Conservation (phyloP, 139 green algal genomes). For the Picochlorum sp. region DNA sequence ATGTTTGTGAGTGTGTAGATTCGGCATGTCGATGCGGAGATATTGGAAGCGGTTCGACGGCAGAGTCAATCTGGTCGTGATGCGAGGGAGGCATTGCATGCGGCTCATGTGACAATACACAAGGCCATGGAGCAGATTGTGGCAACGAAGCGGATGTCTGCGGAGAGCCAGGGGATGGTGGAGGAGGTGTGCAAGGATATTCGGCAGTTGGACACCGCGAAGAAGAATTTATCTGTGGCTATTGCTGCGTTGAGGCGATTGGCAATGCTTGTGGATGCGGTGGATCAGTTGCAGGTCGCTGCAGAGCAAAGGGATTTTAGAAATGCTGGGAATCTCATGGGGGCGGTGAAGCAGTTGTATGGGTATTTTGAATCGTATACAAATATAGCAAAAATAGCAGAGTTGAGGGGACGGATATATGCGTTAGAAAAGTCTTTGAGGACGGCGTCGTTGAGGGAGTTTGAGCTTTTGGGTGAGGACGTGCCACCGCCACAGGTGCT, state of each 20-base stretch:
- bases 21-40: constrained; percentile 76
- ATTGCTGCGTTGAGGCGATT: constrained; percentile 91
- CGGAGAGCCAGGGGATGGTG: constrained; percentile 88
- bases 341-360: constrained; percentile 86
- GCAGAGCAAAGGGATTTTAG: constrained; percentile 71
- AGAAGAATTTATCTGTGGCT: constrained; percentile 88
- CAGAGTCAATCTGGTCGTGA: constrained; percentile 64
- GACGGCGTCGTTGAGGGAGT: constrained; percentile 41
- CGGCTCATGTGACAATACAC: constrained; percentile 56
- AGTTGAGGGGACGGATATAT: constrained; percentile 55
- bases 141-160: constrained; percentile 84
- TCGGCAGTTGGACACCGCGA: constrained; percentile 92
- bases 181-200: constrained; percentile 97
- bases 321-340: constrained; percentile 83
- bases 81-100: constrained; percentile 51
- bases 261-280: constrained; percentile 84
- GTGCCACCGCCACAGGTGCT: constrained; percentile 51
- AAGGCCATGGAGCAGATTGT: constrained; percentile 70
- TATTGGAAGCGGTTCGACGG: constrained; percentile 74
- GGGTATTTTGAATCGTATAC: constrained; percentile 84
- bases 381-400: constrained; percentile 73
- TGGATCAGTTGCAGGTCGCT: constrained; percentile 55
- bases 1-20: constrained; percentile 52
- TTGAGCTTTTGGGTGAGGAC: constrained; percentile 71
- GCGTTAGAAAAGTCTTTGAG: constrained; percentile 39